These are phyloP conservation scores for Botryotinia globosa DNA, from an alignment of 2,329 filamentous ascomycete genomes.

Conservation along the genomic window DNA sequence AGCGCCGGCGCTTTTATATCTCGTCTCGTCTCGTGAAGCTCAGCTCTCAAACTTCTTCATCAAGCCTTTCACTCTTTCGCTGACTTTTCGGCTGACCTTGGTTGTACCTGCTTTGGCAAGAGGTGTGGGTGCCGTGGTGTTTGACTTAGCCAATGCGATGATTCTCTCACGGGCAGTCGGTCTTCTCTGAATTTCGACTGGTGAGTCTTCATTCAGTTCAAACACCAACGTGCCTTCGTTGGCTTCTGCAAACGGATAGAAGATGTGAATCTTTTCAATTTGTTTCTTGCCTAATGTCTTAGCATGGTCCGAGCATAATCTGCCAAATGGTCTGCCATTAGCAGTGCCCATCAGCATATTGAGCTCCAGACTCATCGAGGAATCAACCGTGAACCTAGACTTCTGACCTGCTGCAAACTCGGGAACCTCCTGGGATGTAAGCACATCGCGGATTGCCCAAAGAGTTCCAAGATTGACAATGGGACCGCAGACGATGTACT, in stretches of 20 bases:
- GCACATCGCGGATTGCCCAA: not conserved
- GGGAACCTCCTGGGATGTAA: not conserved
- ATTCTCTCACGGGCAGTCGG: not conserved
- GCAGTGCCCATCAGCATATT: not conserved
- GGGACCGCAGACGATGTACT: not conserved
- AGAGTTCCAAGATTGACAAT: not conserved
- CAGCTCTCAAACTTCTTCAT: not conserved
- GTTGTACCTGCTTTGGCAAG: not conserved
- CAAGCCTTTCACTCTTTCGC: not conserved
- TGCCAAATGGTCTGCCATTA: not conserved
- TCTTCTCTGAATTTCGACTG: not conserved
- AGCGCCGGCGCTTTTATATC: not conserved
- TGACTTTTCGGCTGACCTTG: not conserved
- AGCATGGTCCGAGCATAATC: not conserved
- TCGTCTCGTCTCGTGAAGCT: not conserved
- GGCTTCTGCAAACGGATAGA: not conserved
- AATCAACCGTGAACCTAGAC: not conserved
- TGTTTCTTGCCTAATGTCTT: not conserved
- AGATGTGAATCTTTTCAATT: not conserved
- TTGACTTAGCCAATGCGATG: not conserved
- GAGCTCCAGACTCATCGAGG: not conserved
- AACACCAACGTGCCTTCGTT: not conserved
- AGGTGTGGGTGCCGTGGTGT: not conserved
- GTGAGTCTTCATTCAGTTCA: not conserved
- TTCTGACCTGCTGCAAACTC: too few relatives aligned